Evolutionary conservation across 1,284 basidiomycete species (phyloP).

Genomic region (Somion occarium): DNA sequence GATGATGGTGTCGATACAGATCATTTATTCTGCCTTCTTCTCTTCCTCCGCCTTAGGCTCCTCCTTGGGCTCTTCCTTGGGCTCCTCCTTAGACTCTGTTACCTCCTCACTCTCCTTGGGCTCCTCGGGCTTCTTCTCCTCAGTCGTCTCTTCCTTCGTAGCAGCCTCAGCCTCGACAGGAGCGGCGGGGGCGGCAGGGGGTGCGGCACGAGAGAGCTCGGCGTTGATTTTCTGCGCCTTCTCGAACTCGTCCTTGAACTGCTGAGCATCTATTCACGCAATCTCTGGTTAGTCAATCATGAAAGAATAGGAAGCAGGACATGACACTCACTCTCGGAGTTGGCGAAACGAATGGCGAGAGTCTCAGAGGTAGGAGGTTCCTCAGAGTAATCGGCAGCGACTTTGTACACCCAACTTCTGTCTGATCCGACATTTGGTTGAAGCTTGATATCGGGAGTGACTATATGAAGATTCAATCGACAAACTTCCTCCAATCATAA

Average conservation of each 20-base stretch:
- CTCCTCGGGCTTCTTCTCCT: constrained; percentile 18
- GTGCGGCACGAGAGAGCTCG: constrained; percentile 22
- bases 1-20: constrained; percentile 6
- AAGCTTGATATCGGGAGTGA: constrained; percentile 88
- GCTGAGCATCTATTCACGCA: constrained; percentile 67
- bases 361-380: constrained; percentile 88
- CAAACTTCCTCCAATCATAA: too few relatives aligned
- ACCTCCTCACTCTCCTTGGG: constrained; percentile 19
- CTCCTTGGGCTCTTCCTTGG: constrained; percentile 15
- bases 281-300: constrained; percentile 8
- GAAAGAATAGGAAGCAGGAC: not conserved
- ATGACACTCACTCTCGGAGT: constrained; percentile 81
- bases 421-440: constrained; percentile 99
- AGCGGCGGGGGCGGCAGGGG: constrained; percentile 22
- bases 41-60: constrained; percentile 13
- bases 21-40: constrained; percentile 26
- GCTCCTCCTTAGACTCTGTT: constrained; percentile 16
- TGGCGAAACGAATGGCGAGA: constrained; percentile 97
- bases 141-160: constrained; percentile 22
- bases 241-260: constrained; percentile 89
- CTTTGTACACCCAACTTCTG: constrained; percentile 99
- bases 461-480: constrained; percentile 28
- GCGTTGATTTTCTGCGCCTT: constrained; percentile 74
- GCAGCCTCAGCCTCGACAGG: constrained; percentile 25
- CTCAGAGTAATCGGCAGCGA: constrained; percentile 92